These are phyloP conservation scores for Rubroboletus pulcherrimus DNA, from an alignment of 768 basidiomycete genomes.

Conservation along the genomic window DNA sequence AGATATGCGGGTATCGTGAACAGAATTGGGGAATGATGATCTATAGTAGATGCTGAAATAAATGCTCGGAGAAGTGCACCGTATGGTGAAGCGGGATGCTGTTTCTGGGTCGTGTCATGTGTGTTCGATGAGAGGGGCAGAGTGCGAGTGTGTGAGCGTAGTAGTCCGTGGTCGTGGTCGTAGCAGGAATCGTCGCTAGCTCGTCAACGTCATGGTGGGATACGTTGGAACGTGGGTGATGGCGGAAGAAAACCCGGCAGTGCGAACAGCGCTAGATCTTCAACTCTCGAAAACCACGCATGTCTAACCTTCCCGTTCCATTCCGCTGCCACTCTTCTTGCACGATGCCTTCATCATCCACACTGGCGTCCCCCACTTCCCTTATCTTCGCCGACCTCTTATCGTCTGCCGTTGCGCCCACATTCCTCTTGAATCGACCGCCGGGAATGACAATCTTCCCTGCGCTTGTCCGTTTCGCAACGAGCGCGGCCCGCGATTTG, in stretches of 20 bases:
- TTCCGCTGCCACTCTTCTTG: conserved; percentile 59
- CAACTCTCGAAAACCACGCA: conserved; percentile 73
- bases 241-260: not conserved
- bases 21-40: conserved; percentile 17
- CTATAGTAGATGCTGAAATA: conserved; percentile 28
- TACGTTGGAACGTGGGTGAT: not conserved
- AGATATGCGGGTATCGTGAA: conserved; percentile 26
- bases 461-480: conserved; percentile 32
- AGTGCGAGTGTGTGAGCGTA: not conserved
- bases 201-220: conserved; percentile 8
- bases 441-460: conserved; percentile 66
- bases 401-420: conserved; percentile 2
- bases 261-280: conserved; percentile 46
- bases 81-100: conserved; percentile 1
- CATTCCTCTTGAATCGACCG: conserved; percentile 43
- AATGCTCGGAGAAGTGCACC: conserved; percentile 14
- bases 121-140: conserved; percentile 7
- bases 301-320: conserved; percentile 69
- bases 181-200: conserved; percentile 6
- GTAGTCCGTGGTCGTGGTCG: conserved; percentile 7
- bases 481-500: conserved; percentile 41
- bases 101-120: conserved; percentile 4
- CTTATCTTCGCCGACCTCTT: conserved; percentile 18
- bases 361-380: conserved; percentile 22
- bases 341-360: conserved; percentile 32